Base-by-base conservation (phyloP, 495 filamentous ascomycete genomes). In the Penicillium paradoxum region DNA sequence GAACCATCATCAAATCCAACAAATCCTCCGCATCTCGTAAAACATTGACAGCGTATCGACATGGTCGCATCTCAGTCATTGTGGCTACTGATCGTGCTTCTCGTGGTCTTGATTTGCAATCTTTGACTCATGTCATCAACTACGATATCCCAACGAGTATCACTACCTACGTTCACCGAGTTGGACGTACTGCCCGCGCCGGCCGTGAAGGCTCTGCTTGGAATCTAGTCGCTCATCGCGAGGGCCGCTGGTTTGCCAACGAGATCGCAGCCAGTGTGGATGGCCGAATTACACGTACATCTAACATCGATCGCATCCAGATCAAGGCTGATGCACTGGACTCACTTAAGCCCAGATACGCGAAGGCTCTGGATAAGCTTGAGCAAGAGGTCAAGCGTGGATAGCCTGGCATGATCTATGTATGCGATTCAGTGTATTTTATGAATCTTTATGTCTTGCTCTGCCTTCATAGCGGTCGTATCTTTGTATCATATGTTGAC, bases 61-160 rank as follows among this genome's bases (percentile, higher is more conserved):
- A 74, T 21, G 80, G 79, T 50, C 84, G 84, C 45, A 70, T 87
- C 3, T 82, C 81, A 2, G 78, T 96, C 36, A 82, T 97, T 9
- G 84, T 97, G 33, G 90, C 92, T 8, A 93, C 93, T 0, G 93
- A 98, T 63, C 85, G 92, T 21, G 90, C 92, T 1, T 87, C 92
- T 1, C 88, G 95, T 40, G 93, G 93, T 61, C 82, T 98, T n/a
- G 93, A 98, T 64, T 74, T 96, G 1, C 79, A 78, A 1, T 79
- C 83, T 21, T 76, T 97, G 21, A 83, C 83, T 21, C 87, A 95
- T 57, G 90, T 97, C 10, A 74, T 97, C 60, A 97, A 97, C 67
- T 98, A 98, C 73, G 93, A 97, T 64, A 75, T 97, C 30, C 95
- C 93, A 0, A 79, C 81, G 8, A 87, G 82, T 53, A 71, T 89